Percentiles rank a stretch among this genome's conserved stretches.
Evolutionary conservation across 768 basidiomycete species (phyloP).

Genomic region (Serendipita sp.): DNA sequence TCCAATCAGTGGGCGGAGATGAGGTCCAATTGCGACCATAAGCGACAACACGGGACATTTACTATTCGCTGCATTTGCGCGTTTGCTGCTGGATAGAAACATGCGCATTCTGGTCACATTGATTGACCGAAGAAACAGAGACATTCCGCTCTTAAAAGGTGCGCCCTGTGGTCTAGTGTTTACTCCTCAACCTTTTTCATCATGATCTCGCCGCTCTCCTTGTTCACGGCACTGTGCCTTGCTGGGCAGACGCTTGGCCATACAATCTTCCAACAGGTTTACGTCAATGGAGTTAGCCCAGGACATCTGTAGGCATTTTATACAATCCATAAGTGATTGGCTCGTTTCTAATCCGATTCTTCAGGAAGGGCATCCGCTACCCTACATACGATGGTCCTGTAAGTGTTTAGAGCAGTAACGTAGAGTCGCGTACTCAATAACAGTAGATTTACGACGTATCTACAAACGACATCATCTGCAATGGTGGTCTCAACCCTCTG

Average conservation of each 20-base stretch:
- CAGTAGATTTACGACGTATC: not conserved
- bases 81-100: too few relatives aligned
- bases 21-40: too few relatives aligned
- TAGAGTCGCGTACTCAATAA: not conserved
- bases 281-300: not conserved
- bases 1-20: too few relatives aligned
- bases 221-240: not conserved
- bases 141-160: too few relatives aligned
- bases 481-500: slow-evolving; percentile 12
- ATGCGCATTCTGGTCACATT: too few relatives aligned
- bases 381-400: not conserved
- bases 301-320: not conserved
- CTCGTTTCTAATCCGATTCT: not conserved
- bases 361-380: not conserved
- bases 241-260: not conserved
- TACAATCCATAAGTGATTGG: not conserved
- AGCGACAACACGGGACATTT: too few relatives aligned
- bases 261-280: not conserved
- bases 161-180: not conserved
- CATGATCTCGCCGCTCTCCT: not conserved
- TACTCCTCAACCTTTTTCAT: not conserved
- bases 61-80: too few relatives aligned
- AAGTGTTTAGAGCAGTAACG: not conserved
- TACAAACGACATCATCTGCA: slow-evolving; percentile 8
- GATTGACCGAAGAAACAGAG: too few relatives aligned